Conservation (phyloP, 768 basidiomycete genomes). For the Cantharellus cinnabarinus region DNA sequence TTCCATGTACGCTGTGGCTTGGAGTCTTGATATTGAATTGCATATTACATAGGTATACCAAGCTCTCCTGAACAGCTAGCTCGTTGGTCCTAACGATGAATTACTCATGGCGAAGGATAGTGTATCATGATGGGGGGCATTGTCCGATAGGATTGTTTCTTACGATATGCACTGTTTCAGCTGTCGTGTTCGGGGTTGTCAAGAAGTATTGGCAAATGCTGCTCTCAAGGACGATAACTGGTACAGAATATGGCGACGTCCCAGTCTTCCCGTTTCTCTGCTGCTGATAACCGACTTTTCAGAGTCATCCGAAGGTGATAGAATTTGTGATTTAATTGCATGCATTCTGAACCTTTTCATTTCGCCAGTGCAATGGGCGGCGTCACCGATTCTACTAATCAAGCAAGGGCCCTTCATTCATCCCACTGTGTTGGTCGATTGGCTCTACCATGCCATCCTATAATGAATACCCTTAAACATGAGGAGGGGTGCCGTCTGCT, state of each 20-base stretch:
- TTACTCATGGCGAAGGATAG: not conserved
- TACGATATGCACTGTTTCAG: constrained; percentile 14
- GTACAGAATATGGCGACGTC: constrained; percentile 6
- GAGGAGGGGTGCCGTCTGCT: too few relatives aligned
- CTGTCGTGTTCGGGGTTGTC: constrained; percentile 6
- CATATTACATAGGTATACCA: not conserved
- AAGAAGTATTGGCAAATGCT: constrained; percentile 4
- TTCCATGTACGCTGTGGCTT: not conserved
- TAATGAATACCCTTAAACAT: not conserved
- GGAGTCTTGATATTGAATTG: not conserved
- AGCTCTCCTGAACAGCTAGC: constrained; percentile 13
- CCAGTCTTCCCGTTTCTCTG: constrained; percentile 1
- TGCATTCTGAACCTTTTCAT: not conserved
- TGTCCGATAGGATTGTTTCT: constrained; percentile 15
- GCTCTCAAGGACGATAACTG: constrained; percentile 7
- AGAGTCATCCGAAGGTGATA: constrained; percentile 8
- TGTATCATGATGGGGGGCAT: constrained; percentile 2
- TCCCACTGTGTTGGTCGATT: constrained; percentile 6
- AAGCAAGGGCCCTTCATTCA: constrained; percentile 9
- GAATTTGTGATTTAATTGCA: not conserved
- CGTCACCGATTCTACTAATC: constrained; percentile 10
- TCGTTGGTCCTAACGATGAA: constrained; percentile 13
- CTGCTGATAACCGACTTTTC: not conserved
- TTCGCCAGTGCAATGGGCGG: constrained; percentile 3
- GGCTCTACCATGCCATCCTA: not conserved